Conservation (phyloP, 495 filamentous ascomycete genomes). For the Tuber microsphaerosporum region DNA sequence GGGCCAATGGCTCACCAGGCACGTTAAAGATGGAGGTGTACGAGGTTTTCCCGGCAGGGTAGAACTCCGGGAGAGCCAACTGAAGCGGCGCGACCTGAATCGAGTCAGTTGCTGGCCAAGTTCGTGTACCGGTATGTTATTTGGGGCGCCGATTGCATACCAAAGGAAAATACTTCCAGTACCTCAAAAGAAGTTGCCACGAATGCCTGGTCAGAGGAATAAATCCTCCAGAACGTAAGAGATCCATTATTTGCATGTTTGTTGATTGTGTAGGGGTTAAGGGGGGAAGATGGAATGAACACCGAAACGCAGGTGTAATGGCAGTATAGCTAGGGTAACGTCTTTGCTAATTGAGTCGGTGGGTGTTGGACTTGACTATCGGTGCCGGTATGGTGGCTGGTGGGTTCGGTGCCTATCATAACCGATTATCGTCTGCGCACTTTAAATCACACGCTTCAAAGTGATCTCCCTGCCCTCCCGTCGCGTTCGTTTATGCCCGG, state of each 20-base stretch:
- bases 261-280: neutral
- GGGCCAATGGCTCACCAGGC: constrained; percentile 50
- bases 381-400: too few species aligned
- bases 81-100: constrained; percentile 31
- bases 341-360: neutral
- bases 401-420: too few species aligned
- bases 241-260: constrained; percentile 4
- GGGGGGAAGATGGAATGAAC: neutral
- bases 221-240: constrained; percentile 21
- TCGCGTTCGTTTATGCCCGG: too few species aligned
- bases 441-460: too few species aligned
- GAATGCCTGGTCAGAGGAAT: constrained; percentile 28
- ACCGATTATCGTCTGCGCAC: too few species aligned
- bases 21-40: constrained; percentile 64
- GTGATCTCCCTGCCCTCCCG: too few species aligned
- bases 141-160: constrained; percentile 1
- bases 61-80: constrained; percentile 46
- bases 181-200: constrained; percentile 30
- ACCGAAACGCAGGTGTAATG: too few species aligned
- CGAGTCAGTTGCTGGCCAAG: constrained; percentile 3
- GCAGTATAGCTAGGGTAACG: too few species aligned
- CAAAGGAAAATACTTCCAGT: constrained; percentile 32
- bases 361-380: too few species aligned
- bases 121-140: neutral
- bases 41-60: constrained; percentile 84